Conservation (phyloP, 805 yeast genomes). For the Candida sonorensis region DNA sequence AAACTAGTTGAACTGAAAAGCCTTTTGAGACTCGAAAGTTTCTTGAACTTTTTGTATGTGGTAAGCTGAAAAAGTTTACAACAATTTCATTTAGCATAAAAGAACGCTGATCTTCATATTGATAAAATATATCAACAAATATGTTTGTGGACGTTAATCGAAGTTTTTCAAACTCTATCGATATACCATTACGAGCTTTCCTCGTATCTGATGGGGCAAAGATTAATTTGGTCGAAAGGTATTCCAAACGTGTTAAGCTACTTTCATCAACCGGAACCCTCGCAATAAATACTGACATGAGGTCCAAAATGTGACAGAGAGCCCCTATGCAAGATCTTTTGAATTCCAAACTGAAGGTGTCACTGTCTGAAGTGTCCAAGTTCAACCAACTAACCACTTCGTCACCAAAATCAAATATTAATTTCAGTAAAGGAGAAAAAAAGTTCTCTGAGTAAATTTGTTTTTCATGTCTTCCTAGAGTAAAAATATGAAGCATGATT, state of each 20-base stretch:
- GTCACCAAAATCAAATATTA: constrained; percentile 35
- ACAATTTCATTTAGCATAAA: constrained; percentile 59
- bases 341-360: too few species aligned
- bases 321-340: too few species aligned
- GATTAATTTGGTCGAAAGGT: constrained; percentile 33
- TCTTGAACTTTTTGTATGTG: constrained; percentile 35
- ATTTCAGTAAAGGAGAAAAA: too few species aligned
- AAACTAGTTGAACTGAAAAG: constrained; percentile 39
- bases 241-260: constrained; percentile 53
- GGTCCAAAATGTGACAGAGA: too few species aligned
- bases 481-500: constrained; percentile 34
- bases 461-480: constrained; percentile 34
- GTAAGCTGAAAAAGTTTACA: constrained; percentile 39
- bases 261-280: constrained; percentile 37
- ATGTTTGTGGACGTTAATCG: constrained; percentile 28
- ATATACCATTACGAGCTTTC: too few species aligned
- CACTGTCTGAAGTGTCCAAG: too few species aligned
- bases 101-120: constrained; percentile 43
- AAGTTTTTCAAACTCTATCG: constrained; percentile 16
- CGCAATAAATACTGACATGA: constrained; percentile 13
- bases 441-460: constrained; percentile 39
- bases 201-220: too few species aligned
- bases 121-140: constrained; percentile 32
- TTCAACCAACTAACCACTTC: too few species aligned
- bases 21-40: constrained; percentile 39